phyloP scores from a whole-genome alignment of 2,329 filamentous ascomycete genomes.

The Penicillium sp. region DNA sequence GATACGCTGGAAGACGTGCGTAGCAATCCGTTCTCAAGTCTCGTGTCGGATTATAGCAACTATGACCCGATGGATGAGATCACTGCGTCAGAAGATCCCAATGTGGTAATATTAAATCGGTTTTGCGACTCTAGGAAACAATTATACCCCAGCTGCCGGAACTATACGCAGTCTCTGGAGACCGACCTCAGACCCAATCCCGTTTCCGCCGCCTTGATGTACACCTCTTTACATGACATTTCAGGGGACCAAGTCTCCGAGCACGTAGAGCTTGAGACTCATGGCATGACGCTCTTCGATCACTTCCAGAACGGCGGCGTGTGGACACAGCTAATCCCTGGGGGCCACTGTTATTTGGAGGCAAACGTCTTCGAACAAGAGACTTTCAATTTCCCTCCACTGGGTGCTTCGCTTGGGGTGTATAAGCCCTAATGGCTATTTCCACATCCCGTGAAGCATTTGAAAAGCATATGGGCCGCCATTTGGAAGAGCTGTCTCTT shows the following conservation, averaged over 20 bases:
- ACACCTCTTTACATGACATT: slow-evolving; percentile 29
- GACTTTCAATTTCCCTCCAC: slow-evolving; percentile 56
- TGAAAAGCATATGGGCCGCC: too few species aligned
- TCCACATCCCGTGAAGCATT: too few species aligned
- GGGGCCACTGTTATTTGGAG: slow-evolving; percentile 34
- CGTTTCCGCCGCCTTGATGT: slow-evolving; percentile 32
- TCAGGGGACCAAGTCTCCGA: slow-evolving; percentile 23
- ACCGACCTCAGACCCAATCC: slow-evolving; percentile 37
- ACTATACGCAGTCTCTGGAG: slow-evolving; percentile 39
- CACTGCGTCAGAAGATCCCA: slow-evolving; percentile 46
- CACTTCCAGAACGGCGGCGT: slow-evolving; percentile 47
- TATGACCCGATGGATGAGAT: slow-evolving; percentile 32
- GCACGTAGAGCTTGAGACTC: slow-evolving; percentile 26
- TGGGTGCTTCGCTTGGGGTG: slow-evolving; percentile 36
- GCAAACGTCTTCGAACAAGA: slow-evolving; percentile 53
- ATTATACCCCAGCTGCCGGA: slow-evolving; percentile 35
- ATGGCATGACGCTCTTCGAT: slow-evolving; percentile 41
- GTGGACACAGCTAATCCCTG: slow-evolving; percentile 47
- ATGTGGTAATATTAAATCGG: slow-evolving; percentile 55
- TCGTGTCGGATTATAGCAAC: slow-evolving; percentile 34
- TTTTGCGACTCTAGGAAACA: slow-evolving; percentile 54
- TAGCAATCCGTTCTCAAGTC: slow-evolving; percentile 28
- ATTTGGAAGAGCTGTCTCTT: too few species aligned
- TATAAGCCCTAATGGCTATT: slow-evolving; percentile 17
- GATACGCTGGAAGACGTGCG: slow-evolving; percentile 30